phyloP scores from a whole-genome alignment of 352 stramenopile genomes.

The Phytophthora fragariaefolia region DNA sequence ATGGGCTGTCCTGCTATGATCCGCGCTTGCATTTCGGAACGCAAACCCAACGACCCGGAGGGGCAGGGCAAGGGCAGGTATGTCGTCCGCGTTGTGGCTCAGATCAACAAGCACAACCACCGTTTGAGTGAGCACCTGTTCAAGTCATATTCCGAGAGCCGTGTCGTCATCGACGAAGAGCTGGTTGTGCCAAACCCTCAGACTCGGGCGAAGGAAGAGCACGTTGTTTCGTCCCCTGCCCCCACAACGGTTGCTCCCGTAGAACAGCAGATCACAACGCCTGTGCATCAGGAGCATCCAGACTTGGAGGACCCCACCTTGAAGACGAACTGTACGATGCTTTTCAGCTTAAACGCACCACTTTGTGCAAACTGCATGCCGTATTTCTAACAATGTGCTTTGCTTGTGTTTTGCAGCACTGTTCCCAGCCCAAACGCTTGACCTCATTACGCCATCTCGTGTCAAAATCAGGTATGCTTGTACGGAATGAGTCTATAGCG shows the following conservation, averaged over 20 bases:
- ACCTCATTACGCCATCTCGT: slow-evolving; percentile 61
- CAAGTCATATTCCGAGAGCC: slow-evolving; percentile 88
- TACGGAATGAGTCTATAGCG: not conserved
- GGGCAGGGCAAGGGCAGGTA: slow-evolving; percentile 74
- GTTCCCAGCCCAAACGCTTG: slow-evolving; percentile 65
- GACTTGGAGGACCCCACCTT: slow-evolving; percentile 65
- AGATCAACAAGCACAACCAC: slow-evolving; percentile 90
- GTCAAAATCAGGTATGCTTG: slow-evolving; percentile 61
- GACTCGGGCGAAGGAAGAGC: slow-evolving; percentile 60
- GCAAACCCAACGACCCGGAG: slow-evolving; percentile 57
- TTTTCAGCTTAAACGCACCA: not conserved
- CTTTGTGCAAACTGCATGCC: not conserved
- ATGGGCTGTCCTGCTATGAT: slow-evolving; percentile 88
- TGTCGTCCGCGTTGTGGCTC: slow-evolving; percentile 81
- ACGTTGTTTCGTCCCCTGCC: slow-evolving; percentile 4
- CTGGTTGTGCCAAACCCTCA: slow-evolving; percentile 60
- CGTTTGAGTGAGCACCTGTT: slow-evolving; percentile 86
- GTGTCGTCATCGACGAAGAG: slow-evolving; percentile 87
- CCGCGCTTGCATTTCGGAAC: slow-evolving; percentile 81
- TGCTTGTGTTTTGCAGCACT: slow-evolving; percentile 39
- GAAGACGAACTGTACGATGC: slow-evolving; percentile 53
- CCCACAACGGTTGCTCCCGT: slow-evolving; percentile 28
- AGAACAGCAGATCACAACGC: slow-evolving; percentile 42
- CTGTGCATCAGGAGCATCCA: slow-evolving; percentile 34
- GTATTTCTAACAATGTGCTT: slow-evolving; percentile 2